Evolutionary conservation across 768 basidiomycete genomes (phyloP).

Genomic region (Pulveroboletus sp.): DNA sequence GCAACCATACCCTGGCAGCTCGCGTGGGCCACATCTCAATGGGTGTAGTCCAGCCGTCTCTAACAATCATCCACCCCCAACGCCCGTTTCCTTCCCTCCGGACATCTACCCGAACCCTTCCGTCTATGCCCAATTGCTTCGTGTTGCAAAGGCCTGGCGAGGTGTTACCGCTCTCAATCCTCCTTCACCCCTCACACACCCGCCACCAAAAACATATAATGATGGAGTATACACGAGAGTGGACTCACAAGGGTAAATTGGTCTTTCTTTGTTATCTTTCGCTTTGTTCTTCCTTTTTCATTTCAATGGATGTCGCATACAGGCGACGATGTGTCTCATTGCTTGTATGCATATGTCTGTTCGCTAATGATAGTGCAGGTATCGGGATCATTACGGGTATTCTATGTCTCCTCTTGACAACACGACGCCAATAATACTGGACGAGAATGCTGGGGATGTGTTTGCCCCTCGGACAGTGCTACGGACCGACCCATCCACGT

Average conservation of each 20-base stretch:
- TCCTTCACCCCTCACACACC: conserved; percentile 13
- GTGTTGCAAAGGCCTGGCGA: conserved; percentile 61
- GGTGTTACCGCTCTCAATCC: conserved; percentile 56
- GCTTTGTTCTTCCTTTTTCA: background rate
- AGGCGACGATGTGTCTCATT: conserved; percentile 11
- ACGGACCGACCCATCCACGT: conserved; percentile 9
- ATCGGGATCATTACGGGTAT: conserved; percentile 25
- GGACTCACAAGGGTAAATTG: conserved; percentile 27
- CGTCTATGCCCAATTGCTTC: conserved; percentile 47
- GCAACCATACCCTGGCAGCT: conserved; percentile 16
- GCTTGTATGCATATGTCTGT: conserved; percentile 7
- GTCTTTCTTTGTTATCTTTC: background rate
- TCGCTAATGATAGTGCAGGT: conserved; percentile 22
- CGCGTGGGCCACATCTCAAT: conserved; percentile 14
- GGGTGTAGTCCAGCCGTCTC: conserved; percentile 1
- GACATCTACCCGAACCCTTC: conserved; percentile 29
- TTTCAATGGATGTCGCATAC: conserved; percentile 8
- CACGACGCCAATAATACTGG: conserved; percentile 33
- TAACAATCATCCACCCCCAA: conserved; percentile 13
- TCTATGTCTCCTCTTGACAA: conserved; percentile 27
- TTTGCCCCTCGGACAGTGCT: conserved; percentile 23
- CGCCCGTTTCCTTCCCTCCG: conserved; percentile 36
- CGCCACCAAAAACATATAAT: conserved; percentile 22
- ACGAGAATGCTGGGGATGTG: conserved; percentile 22
- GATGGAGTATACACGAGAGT: conserved; percentile 21